Base-by-base conservation (phyloP, 2,329 filamentous ascomycete species). In the Aspergillus sp. region DNA sequence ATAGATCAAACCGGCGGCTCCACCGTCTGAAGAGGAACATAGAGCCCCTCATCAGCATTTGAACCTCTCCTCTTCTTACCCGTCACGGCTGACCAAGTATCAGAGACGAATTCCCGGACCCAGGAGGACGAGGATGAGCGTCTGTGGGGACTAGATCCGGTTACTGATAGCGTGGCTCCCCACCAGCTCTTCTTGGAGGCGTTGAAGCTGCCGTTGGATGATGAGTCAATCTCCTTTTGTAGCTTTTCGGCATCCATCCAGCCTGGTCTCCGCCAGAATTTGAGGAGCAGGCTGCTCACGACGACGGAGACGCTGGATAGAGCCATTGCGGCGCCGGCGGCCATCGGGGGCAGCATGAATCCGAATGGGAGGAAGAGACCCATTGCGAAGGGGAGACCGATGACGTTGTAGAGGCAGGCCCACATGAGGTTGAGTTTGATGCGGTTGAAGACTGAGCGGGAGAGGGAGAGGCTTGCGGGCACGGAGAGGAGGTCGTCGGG, bases 331-430 rank as follows among this genome's bases (percentile, higher is more conserved):
- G 91, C 92, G 19, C 92, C 93, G 1, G 95, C 95, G 53, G 93
- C 92, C 89, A 98, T 94, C 23, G 95, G 93, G 67, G 96, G 95
- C 65, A 98, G 82, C 72, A 80, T 79, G 70, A 92, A 89, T 62
- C 91, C 95, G 66, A 97, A 87, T 0, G 95, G 94, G 4, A 99
- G 81, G 81, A 98, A 96, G 69, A 98, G 80, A 23, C 95, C 95
- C 95, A 98, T 98, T 43, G 95, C 95, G 69, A 99, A 96, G 2
- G 95, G 95, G 13, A 99, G 83, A 1, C 95, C 95, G 62, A 98
- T 80, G 52, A 92, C 64, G 76, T 99, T 99, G 84, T 99, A 99
- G 64, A 92, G 80, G 75, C 92, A 98, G 0, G 93, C 93, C 91
- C 95, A 97, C 2, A 88, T 82, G 2, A 99, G 84, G 76, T 99